Evolutionary conservation across 1,139 yeast species (phyloP).

Genomic region (Yamadazyma dushanensis): DNA sequence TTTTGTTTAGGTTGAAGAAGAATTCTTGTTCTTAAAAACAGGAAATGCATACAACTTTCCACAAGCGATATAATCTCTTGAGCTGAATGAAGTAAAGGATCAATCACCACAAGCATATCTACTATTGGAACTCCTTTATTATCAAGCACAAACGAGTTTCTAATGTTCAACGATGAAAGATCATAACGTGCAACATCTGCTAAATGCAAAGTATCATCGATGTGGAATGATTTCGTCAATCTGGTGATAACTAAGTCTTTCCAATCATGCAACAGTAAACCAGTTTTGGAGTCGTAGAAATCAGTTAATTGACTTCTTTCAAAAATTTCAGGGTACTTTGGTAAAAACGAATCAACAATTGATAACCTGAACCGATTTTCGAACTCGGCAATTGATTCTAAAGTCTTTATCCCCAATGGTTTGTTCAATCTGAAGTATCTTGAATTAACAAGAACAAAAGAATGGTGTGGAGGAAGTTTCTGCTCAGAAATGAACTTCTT

Average conservation of each 20-base stretch:
- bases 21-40: conserved; percentile 52
- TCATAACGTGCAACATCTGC: conserved; percentile 47
- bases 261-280: conserved; percentile 33
- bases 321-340: conserved; percentile 32
- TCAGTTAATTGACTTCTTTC: conserved; percentile 21
- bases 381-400: conserved; percentile 31
- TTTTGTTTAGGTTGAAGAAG: conserved; percentile 55
- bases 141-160: conserved; percentile 33
- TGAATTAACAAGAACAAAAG: conserved; percentile 41
- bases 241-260: conserved; percentile 46
- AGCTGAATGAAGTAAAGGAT: conserved; percentile 70
- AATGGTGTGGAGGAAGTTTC: conserved; percentile 31
- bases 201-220: conserved; percentile 33
- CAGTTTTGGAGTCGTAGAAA: conserved; percentile 16
- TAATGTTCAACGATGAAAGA: conserved; percentile 36
- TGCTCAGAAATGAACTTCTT: conserved; percentile 10
- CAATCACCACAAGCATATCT: conserved; percentile 60
- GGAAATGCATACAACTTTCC: conserved; percentile 40
- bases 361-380: conserved; percentile 38
- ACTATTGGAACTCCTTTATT: conserved; percentile 27
- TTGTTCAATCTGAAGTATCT: conserved; percentile 37
- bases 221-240: conserved; percentile 47
- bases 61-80: conserved; percentile 60
- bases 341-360: conserved; percentile 29
- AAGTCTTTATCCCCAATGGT: conserved; percentile 20